A percentile compares a stretch with the other conserved stretches of the same genome.
phyloP scores from a whole-genome alignment of 805 yeast genomes.

The Yarrowia yakushimensis region DNA sequence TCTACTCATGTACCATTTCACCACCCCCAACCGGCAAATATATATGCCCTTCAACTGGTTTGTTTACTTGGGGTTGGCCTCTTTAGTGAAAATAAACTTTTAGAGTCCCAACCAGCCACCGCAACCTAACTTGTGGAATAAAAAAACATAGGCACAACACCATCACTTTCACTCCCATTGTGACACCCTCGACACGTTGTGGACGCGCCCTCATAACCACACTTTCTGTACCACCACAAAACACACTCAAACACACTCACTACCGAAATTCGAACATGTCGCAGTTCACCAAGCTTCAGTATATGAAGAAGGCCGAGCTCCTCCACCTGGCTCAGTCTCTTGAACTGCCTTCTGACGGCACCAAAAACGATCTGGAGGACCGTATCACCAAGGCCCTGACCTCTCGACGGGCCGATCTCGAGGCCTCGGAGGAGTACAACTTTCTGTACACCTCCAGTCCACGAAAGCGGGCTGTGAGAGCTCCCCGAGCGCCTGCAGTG shows the following conservation, averaged over 20 bases:
- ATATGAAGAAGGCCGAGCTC: slow-evolving; percentile 39
- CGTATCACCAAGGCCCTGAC: slow-evolving; percentile 32
- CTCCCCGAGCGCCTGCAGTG: neutral
- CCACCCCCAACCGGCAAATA: neutral
- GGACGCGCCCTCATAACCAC: neutral
- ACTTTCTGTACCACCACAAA: neutral
- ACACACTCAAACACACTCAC: neutral
- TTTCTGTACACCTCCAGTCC: slow-evolving; percentile 27
- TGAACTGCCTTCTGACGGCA: slow-evolving; percentile 36
- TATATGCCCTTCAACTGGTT: neutral
- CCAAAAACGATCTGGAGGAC: slow-evolving; percentile 35
- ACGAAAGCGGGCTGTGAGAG: neutral
- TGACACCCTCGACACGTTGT: neutral
- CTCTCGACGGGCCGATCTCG: neutral
- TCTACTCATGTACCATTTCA: neutral
- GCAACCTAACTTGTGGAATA: neutral
- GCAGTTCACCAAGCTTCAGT: slow-evolving; percentile 10
- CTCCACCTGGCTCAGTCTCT: slow-evolving; percentile 40
- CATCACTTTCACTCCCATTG: neutral
- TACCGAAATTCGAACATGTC: neutral
- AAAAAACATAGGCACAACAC: neutral
- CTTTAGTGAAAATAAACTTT: neutral
- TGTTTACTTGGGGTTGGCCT: neutral
- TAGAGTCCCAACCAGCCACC: slow-evolving; percentile 9
- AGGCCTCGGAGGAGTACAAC: neutral